Percentiles rank a stretch among this genome's conserved stretches.
Conservation (phyloP, 2,329 filamentous ascomycete genomes). For the Fusarium ambrosium region DNA sequence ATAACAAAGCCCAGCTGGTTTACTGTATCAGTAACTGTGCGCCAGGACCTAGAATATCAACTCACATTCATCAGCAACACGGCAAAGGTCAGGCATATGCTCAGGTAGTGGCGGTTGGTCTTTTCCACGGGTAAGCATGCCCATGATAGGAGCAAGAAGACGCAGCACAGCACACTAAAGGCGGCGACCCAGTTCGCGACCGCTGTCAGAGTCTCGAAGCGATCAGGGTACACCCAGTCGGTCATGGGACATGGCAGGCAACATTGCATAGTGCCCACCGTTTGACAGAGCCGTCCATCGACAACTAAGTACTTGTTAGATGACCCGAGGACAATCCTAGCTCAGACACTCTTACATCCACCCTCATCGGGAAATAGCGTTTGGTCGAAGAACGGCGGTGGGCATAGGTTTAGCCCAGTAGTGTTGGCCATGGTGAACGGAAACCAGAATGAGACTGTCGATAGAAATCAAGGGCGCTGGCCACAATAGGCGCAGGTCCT, state of each 20-base stretch:
- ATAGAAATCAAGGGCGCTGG: neutral
- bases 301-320: constrained; percentile 60
- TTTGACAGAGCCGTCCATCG: constrained; percentile 68
- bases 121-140: constrained; percentile 85
- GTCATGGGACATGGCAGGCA: constrained; percentile 92
- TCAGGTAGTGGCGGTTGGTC: constrained; percentile 93
- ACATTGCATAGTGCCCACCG: constrained; percentile 69
- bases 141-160: constrained; percentile 86
- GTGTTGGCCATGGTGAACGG: constrained; percentile 48
- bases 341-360: constrained; percentile 70
- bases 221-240: constrained; percentile 78
- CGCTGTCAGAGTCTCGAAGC: constrained; percentile 70
- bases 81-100: constrained; percentile 84
- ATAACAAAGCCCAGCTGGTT: constrained; percentile 88
- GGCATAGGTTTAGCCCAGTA: constrained; percentile 67
- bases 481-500: constrained; percentile 22
- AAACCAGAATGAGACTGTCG: neutral
- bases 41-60: neutral
- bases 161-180: constrained; percentile 76
- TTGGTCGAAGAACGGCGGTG: constrained; percentile 77
- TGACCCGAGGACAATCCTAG: neutral
- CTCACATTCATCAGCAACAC: constrained; percentile 85
- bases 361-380: constrained; percentile 68
- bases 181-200: constrained; percentile 89
- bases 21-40: constrained; percentile 35